Base-by-base conservation (phyloP, 768 basidiomycete species). In the Phanerodontia chrysosporium region DNA sequence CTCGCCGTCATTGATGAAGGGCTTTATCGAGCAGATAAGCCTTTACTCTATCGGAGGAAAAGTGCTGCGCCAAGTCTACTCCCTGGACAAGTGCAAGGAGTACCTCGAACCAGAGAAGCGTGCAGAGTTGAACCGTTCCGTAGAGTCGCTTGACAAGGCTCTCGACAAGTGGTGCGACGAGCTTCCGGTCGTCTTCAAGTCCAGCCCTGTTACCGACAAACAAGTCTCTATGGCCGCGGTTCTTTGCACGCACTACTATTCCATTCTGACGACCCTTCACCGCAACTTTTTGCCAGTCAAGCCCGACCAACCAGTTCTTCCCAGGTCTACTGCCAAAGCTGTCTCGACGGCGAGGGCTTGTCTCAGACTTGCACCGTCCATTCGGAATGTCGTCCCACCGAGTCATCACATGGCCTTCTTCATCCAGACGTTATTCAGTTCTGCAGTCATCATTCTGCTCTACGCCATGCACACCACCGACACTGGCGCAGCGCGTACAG, bases 361-460 rank as follows among this genome's bases (percentile, higher is more conserved):
- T 72, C 92, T 93, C 58, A 84, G 85, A 27, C 82, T 94, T 24
- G 92, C 92, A 2, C 87, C 91, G 39, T 89, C 90, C 2, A 89
- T 93, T 77, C 89, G 84, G 69, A 85, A 89, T 65, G 83, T 87
- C 49, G 90, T 94, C 1, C 90, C 92, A 9, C 80, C 89, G 13
- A 93, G 92, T 14, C 91, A 92, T 65, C 90, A 92, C 69, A 80
- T 93, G 45, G 90, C 91, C 3, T 91, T 92, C 73, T 92, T 89
- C 79, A 90, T 93, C 44, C 92, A 95, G 65, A 90, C 90, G 64
- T 78, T 94, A 24, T 93, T 93, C 77, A 92, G 90, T 67, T 93
- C 89, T 36, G 89, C 90, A 1, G 90, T 92, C 58, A 90, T 95
- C 68, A 84, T 92, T 57, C 73, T 93, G 55, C 76, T 95, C 7